These are phyloP conservation scores for Pseudogymnoascus sp. DNA, from an alignment of 2,329 filamentous ascomycete species.

Conservation along the genomic window DNA sequence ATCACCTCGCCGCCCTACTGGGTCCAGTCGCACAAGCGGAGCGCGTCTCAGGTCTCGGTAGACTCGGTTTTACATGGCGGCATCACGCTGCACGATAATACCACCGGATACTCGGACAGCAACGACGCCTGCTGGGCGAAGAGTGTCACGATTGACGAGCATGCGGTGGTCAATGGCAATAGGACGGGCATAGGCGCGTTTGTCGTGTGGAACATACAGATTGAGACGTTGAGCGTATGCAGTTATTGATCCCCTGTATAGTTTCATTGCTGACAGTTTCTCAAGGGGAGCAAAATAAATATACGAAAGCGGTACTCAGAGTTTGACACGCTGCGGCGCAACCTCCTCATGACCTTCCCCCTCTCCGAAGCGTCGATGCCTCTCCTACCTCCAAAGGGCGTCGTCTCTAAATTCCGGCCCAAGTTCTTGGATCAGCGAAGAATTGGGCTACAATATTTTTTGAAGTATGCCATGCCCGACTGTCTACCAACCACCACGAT, in stretches of 20 bases:
- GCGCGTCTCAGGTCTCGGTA: slow-evolving; percentile 38
- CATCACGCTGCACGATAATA: slow-evolving; percentile 55
- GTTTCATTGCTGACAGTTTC: slow-evolving; percentile 9
- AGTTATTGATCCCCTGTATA: slow-evolving; percentile 9
- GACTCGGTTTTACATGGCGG: slow-evolving; percentile 41
- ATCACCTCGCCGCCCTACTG: slow-evolving; percentile 34
- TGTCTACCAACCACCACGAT: background rate
- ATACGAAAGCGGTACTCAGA: slow-evolving; percentile 79
- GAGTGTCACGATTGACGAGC: slow-evolving; percentile 50
- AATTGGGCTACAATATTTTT: slow-evolving; percentile 78
- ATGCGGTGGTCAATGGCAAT: slow-evolving; percentile 40
- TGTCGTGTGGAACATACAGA: slow-evolving; percentile 85
- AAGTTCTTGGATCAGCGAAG: slow-evolving; percentile 79
- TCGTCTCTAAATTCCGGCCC: slow-evolving; percentile 77
- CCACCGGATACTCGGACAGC: slow-evolving; percentile 36
- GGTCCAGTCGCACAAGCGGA: slow-evolving; percentile 25
- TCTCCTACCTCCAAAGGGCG: slow-evolving; percentile 80
- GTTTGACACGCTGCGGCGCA: slow-evolving; percentile 72
- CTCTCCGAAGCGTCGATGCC: slow-evolving; percentile 79
- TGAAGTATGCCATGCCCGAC: slow-evolving; percentile 67
- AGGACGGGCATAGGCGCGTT: slow-evolving; percentile 59
- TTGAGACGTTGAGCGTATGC: slow-evolving; percentile 75
- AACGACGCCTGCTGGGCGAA: slow-evolving; percentile 56
- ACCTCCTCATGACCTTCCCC: slow-evolving; percentile 73
- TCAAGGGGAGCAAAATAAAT: slow-evolving; percentile 50